These are phyloP conservation scores for Ustilago crameri DNA, from an alignment of 1,284 basidiomycete species.

Conservation along the genomic window DNA sequence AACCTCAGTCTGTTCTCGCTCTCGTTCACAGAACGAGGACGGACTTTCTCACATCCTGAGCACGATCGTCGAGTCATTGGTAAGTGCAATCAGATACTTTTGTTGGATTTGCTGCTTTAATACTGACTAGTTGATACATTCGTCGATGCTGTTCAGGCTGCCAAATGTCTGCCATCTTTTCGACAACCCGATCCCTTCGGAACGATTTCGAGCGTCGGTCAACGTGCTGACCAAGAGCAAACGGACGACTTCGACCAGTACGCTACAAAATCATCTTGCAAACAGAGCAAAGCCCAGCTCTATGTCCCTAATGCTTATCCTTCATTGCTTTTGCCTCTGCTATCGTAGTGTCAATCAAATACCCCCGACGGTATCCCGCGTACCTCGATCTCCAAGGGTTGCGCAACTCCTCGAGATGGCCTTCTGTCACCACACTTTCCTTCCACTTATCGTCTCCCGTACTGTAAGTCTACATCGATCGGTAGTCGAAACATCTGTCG, in stretches of 20 bases:
- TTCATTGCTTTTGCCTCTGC: too few species aligned
- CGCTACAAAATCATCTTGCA: background rate
- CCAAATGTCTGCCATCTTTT: background rate
- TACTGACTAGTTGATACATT: background rate
- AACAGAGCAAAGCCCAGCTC: background rate
- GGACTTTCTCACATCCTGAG: conserved; percentile 29
- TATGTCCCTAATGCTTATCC: too few species aligned
- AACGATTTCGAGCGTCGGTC: too few species aligned
- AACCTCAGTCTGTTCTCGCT: background rate
- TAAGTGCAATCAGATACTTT: conserved; percentile 5
- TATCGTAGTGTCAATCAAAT: too few species aligned
- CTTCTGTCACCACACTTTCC: conserved; percentile 35
- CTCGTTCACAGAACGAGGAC: conserved; percentile 10
- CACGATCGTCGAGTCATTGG: conserved; percentile 10
- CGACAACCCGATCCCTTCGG: background rate
- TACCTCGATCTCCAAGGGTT: background rate
- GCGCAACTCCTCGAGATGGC: conserved; percentile 23
- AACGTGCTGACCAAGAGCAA: too few species aligned
- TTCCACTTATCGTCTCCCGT: conserved; percentile 26
- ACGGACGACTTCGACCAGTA: conserved; percentile 10
- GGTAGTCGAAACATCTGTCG: too few species aligned
- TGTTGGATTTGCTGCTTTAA: background rate
- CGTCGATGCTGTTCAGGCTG: background rate
- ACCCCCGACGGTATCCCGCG: too few species aligned
- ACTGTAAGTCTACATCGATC: conserved; percentile 20